These are phyloP conservation scores for Phytophthora pluvialis DNA, from an alignment of 352 stramenopile genomes.

Conservation along the genomic window DNA sequence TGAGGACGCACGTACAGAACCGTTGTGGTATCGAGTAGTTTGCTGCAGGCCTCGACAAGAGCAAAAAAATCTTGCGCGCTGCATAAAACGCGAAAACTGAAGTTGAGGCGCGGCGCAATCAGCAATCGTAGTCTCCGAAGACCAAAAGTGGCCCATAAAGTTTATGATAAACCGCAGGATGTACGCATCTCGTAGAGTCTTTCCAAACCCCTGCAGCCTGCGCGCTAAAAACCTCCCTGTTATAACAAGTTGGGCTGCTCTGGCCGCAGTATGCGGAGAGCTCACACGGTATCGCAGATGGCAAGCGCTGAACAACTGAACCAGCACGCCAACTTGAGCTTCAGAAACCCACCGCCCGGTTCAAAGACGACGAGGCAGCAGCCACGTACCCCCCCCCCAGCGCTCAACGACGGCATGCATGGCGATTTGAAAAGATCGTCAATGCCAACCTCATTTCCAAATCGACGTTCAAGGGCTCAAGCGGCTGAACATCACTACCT, in stretches of 20 bases:
- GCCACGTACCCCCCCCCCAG: slow-evolving; percentile 13
- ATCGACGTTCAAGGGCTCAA: slow-evolving; percentile 26
- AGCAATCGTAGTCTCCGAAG: slow-evolving; percentile 7
- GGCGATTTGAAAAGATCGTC: slow-evolving; percentile 26
- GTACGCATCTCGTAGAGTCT: background rate
- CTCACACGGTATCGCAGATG: slow-evolving; percentile 17
- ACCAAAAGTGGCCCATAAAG: background rate
- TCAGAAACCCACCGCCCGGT: slow-evolving; percentile 12
- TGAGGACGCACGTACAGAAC: background rate
- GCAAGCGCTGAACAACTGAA: slow-evolving; percentile 20
- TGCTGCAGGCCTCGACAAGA: slow-evolving; percentile 19
- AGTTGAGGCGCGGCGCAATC: slow-evolving; percentile 26
- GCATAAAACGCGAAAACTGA: slow-evolving; percentile 36
- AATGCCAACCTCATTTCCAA: slow-evolving; percentile 22
- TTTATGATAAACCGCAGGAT: background rate
- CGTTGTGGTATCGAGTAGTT: too few species aligned
- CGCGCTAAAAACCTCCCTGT: background rate
- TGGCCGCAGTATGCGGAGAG: background rate
- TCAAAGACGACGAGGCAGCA: slow-evolving; percentile 24
- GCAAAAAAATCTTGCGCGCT: slow-evolving; percentile 18
- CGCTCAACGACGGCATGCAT: slow-evolving; percentile 8
- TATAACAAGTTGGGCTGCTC: background rate
- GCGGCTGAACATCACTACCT: slow-evolving; percentile 1
- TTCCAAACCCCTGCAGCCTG: too few species aligned
- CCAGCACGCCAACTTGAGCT: slow-evolving; percentile 28